Conservation (phyloP, 352 stramenopile genomes). For the Bremia lactucae region DNA sequence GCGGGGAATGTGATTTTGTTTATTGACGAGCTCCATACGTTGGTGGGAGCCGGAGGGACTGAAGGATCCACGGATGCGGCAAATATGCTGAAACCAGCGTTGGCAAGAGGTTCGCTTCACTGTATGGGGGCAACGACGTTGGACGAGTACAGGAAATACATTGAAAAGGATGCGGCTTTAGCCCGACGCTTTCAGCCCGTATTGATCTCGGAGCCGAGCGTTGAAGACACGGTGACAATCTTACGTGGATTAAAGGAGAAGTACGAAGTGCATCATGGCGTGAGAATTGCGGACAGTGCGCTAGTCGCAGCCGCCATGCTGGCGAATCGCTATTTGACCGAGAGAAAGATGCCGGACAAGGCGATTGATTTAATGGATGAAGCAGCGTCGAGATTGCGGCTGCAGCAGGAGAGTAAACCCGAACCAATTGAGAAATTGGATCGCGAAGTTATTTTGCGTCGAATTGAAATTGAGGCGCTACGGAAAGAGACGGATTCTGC, state of each 20-base stretch:
- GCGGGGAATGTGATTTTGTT: slow-evolving; percentile 94
- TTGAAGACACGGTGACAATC: slow-evolving; percentile 94
- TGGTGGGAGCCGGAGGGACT: slow-evolving; percentile 85
- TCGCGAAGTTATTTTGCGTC: slow-evolving; percentile 56
- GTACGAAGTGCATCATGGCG: slow-evolving; percentile 95
- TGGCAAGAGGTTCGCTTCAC: slow-evolving; percentile 86
- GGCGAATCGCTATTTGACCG: slow-evolving; percentile 85
- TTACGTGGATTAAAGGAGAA: slow-evolving; percentile 92
- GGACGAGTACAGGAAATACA: slow-evolving; percentile 93
- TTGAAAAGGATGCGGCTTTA: slow-evolving; percentile 96
- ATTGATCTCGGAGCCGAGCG: slow-evolving; percentile 88
- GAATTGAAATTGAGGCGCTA: slow-evolving; percentile 79
- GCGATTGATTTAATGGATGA: slow-evolving; percentile 95
- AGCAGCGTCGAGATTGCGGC: slow-evolving; percentile 68
- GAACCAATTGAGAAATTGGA: slow-evolving; percentile 80
- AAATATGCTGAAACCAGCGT: slow-evolving; percentile 94
- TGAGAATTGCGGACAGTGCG: slow-evolving; percentile 91
- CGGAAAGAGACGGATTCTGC: slow-evolving; percentile 63
- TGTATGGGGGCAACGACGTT: slow-evolving; percentile 91
- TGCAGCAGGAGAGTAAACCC: slow-evolving; percentile 80
- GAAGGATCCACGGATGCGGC: slow-evolving; percentile 85
- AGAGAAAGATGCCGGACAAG: slow-evolving; percentile 94
- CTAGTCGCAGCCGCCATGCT: slow-evolving; percentile 91
- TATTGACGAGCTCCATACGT: slow-evolving; percentile 92
- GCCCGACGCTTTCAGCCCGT: slow-evolving; percentile 96